These are phyloP conservation scores for Posidonia australis DNA, from an alignment of 106 monocot species.

Conservation along the genomic window DNA sequence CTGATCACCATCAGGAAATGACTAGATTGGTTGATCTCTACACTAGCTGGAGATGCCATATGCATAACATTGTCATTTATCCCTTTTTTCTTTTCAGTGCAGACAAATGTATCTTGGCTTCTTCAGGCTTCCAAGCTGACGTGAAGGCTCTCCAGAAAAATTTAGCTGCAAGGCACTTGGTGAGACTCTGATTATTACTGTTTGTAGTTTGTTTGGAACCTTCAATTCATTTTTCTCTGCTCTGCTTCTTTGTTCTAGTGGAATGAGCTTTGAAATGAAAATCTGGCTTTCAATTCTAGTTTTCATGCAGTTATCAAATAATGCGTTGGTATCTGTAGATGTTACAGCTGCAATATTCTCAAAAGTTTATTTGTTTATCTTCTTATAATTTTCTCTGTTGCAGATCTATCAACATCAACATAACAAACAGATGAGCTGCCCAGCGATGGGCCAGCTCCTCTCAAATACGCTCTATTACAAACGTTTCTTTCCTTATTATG, in stretches of 20 bases:
- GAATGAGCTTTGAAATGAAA: too few species aligned
- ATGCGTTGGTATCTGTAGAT: too few species aligned
- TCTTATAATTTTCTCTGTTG: conserved; percentile 5
- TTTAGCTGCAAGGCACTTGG: conserved; percentile 73
- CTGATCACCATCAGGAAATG: too few species aligned
- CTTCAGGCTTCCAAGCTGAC: conserved; percentile 96
- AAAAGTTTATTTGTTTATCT: neutral
- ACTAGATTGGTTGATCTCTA: too few species aligned
- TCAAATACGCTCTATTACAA: conserved; percentile 98
- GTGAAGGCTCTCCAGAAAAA: conserved; percentile 89
- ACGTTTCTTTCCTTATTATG: conserved; percentile 95
- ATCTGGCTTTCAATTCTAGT: too few species aligned
- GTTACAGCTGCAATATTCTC: too few species aligned
- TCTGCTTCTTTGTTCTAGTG: neutral
- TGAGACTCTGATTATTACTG: too few species aligned
- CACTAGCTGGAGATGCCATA: too few species aligned
- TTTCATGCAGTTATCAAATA: too few species aligned
- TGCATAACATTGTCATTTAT: too few species aligned
- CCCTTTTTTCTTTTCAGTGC: conserved; percentile 72
- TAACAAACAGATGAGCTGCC: conserved; percentile 96
- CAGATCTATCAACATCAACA: conserved; percentile 99
- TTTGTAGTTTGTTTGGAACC: neutral
- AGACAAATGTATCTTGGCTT: conserved; percentile 77
- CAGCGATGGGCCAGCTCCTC: conserved; percentile 93
- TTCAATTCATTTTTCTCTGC: neutral